Evolutionary conservation across 202 grass and related monocot genomes (phyloP).

Genomic region (Alloteropsis angusta): DNA sequence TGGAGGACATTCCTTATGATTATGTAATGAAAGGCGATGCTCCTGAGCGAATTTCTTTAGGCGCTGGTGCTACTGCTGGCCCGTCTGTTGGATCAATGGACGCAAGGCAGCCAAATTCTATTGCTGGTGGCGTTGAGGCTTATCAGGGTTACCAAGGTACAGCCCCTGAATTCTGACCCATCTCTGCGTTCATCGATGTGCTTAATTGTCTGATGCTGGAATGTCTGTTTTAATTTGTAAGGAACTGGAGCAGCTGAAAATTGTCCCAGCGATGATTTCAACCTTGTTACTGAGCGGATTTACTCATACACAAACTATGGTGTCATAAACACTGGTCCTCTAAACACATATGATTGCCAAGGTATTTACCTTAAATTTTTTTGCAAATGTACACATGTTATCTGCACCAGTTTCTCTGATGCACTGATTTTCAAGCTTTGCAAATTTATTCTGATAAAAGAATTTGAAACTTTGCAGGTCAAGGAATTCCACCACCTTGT

Average conservation of each 20-base stretch:
- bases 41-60: not conserved
- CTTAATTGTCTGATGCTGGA: not conserved
- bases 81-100: not conserved
- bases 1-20: not conserved
- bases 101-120: not conserved
- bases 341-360: not conserved
- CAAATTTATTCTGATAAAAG: not conserved
- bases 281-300: not conserved
- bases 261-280: not conserved
- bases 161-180: not conserved
- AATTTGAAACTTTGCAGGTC: not conserved
- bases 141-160: not conserved
- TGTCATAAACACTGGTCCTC: not conserved
- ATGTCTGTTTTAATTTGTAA: not conserved
- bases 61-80: not conserved
- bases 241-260: not conserved
- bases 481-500: not conserved
- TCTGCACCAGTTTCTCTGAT: not conserved
- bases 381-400: not conserved
- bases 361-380: not conserved
- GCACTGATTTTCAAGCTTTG: not conserved
- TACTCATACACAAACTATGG: not conserved
- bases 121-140: not conserved
- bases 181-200: not conserved
- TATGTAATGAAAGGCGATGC: conserved; percentile 1